Conservation (phyloP, 371 early-diverging fungal genomes). For the Dinochytrium kinnereticum region DNA sequence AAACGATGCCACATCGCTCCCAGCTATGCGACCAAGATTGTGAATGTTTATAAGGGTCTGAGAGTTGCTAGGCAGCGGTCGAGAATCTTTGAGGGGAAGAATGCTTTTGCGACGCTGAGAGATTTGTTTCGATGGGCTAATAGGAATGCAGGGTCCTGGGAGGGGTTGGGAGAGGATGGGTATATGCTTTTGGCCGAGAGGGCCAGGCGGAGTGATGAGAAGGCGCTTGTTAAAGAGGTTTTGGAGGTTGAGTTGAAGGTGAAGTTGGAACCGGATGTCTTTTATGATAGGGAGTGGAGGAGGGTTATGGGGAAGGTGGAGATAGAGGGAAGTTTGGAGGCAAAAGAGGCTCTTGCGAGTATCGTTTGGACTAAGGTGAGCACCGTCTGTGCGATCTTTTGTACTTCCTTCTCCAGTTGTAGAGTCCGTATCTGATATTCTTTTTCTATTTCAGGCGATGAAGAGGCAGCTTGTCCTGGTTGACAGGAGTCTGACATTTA, state of each 20-base stretch:
- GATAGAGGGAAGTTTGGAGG: constrained; percentile 7
- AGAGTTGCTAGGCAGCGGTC: constrained; percentile 68
- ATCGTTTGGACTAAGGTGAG: constrained; percentile 88
- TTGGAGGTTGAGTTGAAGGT: constrained; percentile 84
- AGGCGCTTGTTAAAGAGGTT: constrained; percentile 78
- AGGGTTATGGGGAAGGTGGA: constrained; percentile 18
- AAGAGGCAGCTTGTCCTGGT: constrained; percentile 90
- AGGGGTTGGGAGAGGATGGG: constrained; percentile 89
- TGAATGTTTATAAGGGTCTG: constrained; percentile 85
- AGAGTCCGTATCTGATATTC: background rate
- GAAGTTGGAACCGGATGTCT: constrained; percentile 64
- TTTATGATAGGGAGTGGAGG: constrained; percentile 64
- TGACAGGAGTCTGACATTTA: constrained; percentile 76
- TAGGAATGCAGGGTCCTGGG: constrained; percentile 74
- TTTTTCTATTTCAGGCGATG: constrained; percentile 67
- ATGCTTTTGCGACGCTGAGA: constrained; percentile 95
- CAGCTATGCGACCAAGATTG: constrained; percentile 84
- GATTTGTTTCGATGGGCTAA: constrained; percentile 99
- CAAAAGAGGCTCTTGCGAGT: constrained; percentile 6
- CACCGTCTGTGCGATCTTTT: too few relatives aligned
- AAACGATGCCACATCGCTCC: constrained; percentile 88
- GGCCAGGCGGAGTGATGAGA: constrained; percentile 85
- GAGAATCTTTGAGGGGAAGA: constrained; percentile 90
- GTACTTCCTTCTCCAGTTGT: too few relatives aligned
- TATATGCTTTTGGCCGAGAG: constrained; percentile 96